Base-by-base conservation (phyloP, 108 stramenopile genomes). In the Heterococcus sp. region DNA sequence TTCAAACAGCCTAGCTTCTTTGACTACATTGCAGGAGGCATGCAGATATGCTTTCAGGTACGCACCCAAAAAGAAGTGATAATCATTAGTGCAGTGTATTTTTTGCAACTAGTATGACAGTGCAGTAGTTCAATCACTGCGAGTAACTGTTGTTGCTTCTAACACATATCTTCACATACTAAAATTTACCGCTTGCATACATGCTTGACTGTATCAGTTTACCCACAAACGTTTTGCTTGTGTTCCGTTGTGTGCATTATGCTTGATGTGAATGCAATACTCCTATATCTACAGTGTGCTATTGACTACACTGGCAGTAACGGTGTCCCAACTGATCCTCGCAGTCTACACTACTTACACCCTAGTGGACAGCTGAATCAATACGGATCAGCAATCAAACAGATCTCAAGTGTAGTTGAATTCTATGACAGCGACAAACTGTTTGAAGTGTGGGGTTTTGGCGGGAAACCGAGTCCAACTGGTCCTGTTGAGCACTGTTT, bases 251-350 rank as follows among this genome's bases (percentile, higher is more conserved):
- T n/a, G n/a, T n/a, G n/a, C n/a, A n/a, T n/a, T n/a, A n/a, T n/a
- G n/a, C n/a, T n/a, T n/a, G n/a, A n/a, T n/a, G n/a, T n/a, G n/a
- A n/a, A n/a, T n/a, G n/a, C n/a, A n/a, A 21, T 58, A 21, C 46
- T 58, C 21, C 46, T 58, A 58, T 21, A 0, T 58, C 21, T 58
- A 21, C 46, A 58, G 46, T 58, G 46, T 21, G 95, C 92, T 4
- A 92, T 96, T 74, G 95, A 96, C 78, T 96, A 93, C 72, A 96
- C 95, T 0, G 93, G 92, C 31, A 90, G 89, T 63, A 95, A 95
- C 83, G 95, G 95, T 1, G 92, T 92, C 74, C 94, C 94, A 8
- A 85, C 89, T 27, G 78, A 84, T 58, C 65, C 80, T 29, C 36
- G 21, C 26, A 83, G 81, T n/a, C 78, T 87, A 30, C 87, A 87